Evolutionary conservation across 257 asterid genomes (phyloP), one percentile per base, ranked within the genome.

Genomic region (Primulina eburnea): DNA sequence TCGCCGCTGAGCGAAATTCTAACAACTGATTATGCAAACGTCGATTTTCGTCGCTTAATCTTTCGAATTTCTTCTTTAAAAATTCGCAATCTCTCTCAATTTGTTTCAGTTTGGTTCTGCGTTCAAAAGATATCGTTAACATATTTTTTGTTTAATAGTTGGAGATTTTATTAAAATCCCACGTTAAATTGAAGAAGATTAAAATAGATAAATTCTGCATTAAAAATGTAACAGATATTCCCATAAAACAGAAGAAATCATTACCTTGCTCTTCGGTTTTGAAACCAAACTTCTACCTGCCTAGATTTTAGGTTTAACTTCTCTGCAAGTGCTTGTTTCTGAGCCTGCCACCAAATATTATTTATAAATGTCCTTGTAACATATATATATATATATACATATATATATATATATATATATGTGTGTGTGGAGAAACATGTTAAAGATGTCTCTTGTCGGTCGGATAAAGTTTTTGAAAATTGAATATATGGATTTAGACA

Each of bases 281-380:
- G 88, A 73, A 87, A 87, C 92, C 92, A 84, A 56, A 87, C 90
- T 79, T 87, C 92, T 4, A 87, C 88, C 71, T 87, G 92, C 30
- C 92, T 63, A 52, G 85, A 82, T 59, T 74, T 81, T 53, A 87
- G 84, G 55, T 75, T 79, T 71, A 84, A 64, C 62, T 76, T 79
- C 64, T 71, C 78, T 34, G 90, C 92, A 57, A 87, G 78, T 28
- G 70, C 73, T 29, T 79, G 81, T 72, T 84, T 87, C 30, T 81
- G 83, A 64, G 77, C 80, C 92, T 87, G 82, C 74, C 75, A 73
- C 28, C 3, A 20, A 29, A 57, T 33, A 47, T 2, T 43, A 24
- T 17, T 18, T 7, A n/a, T 38, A 7, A 0, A 38, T 24, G 62
- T 7, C 14, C 29, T 32, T 33, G 21, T 37, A 53, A 5, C 55